Base-by-base conservation (phyloP, 495 filamentous ascomycete genomes). In the Podospora conica region DNA sequence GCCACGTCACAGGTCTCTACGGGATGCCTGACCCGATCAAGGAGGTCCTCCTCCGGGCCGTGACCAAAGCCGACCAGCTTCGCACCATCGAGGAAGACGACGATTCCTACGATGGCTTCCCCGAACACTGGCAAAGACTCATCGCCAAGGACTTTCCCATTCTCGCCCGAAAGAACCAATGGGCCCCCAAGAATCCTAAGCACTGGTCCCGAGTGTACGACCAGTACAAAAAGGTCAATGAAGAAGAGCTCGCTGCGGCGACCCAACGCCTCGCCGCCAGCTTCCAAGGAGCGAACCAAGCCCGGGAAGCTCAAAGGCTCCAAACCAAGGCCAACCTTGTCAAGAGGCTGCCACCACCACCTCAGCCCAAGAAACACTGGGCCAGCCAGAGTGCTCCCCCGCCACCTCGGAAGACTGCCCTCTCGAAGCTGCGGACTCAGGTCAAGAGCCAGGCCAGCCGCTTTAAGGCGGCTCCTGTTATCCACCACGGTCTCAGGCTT, bases 231-330 rank as follows among this genome's bases (percentile, higher is more conserved):
- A 65, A 71, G 54, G 60, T 81, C 70, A 74, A 79, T 60, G 68
- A 80, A 73, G 76, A 84, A 73, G 69, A 82, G 79, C 79, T 82
- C 75, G 75, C 81, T 73, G 73, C 77, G 72, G 74, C 83, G 71
- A 71, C 79, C 68, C 75, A 70, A 65, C 58, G 78, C 71, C 73
- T 86, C 72, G 66, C 15, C 58, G 57, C 66, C 69, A 9, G 63
- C 63, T 15, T 69, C 76, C 22, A 74, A 76, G 21, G 67, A 58
- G 15, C 60, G 69, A 28, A 64, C 74, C 18, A 65, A 77, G 65
- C 68, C 76, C 55, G 73, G 75, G 23, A 64, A 71, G 7, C 65
- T 68, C 6, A 76, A 75, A 54, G 67, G 64, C 15, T 69, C 70
- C 57, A 73, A 68, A 20, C 68, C 78, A 48, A 48, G 15, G 40